Conservation (phyloP, 129 eudicot genomes). For the Gnaphalium uliginosum region DNA sequence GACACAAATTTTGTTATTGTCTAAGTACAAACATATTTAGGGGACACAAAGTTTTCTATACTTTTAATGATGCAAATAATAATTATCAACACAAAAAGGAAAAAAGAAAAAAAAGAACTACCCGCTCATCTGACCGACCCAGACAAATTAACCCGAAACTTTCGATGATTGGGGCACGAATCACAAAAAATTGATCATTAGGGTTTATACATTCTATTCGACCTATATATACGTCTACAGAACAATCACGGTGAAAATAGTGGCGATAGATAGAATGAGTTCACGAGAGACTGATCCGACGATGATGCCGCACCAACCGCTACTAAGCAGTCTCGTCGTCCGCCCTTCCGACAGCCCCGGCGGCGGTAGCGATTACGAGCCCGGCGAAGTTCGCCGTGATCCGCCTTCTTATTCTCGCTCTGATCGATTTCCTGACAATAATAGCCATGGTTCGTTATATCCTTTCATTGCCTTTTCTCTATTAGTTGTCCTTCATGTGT, state of each 20-base stretch:
- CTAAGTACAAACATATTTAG: too few species aligned
- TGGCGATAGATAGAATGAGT: slow-evolving; percentile 39
- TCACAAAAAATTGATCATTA: neutral
- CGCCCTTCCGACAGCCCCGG: slow-evolving; percentile 64
- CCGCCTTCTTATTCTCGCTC: slow-evolving; percentile 54
- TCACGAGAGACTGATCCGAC: slow-evolving; percentile 63
- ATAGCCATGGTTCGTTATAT: slow-evolving; percentile 48
- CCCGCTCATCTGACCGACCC: neutral
- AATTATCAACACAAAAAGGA: too few species aligned
- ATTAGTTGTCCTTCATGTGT: neutral
- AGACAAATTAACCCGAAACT: neutral
- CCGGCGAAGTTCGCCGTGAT: slow-evolving; percentile 92
- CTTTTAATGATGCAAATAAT: too few species aligned
- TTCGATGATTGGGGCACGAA: slow-evolving; percentile 4
- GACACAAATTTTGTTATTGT: too few species aligned
- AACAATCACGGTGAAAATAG: slow-evolving; percentile 20
- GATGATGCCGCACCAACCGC: slow-evolving; percentile 79
- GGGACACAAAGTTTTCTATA: too few species aligned
- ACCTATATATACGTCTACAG: neutral
- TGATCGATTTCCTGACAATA: slow-evolving; percentile 27
- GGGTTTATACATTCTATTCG: slow-evolving; percentile 24
- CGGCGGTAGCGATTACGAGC: slow-evolving; percentile 73
- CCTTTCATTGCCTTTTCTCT: neutral
- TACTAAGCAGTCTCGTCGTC: slow-evolving; percentile 89
- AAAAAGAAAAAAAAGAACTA: too few species aligned